Conservation (phyloP, 352 stramenopile genomes). For the Phytopythium oedochilum region DNA sequence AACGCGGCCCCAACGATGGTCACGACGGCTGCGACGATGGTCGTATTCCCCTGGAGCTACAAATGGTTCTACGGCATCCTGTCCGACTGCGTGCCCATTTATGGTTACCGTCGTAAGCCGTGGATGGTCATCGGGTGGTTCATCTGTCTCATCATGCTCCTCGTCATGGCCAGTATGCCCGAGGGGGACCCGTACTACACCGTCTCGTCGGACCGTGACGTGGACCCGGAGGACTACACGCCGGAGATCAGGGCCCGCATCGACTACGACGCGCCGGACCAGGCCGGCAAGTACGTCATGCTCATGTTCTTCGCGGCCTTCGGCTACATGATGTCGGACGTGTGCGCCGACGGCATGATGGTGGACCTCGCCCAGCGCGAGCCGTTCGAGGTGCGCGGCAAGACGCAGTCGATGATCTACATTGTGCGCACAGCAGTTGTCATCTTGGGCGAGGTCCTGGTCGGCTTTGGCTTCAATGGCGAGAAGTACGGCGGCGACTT, state of each 20-base stretch:
- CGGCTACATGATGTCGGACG: conserved; percentile 76
- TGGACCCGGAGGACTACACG: conserved; percentile 17
- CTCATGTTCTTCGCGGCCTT: conserved; percentile 67
- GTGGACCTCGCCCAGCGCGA: conserved; percentile 44
- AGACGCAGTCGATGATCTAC: conserved; percentile 43
- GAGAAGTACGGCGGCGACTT: conserved; percentile 19
- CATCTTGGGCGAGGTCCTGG: conserved; percentile 32
- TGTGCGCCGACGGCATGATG: conserved; percentile 57
- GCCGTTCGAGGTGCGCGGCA: conserved; percentile 28
- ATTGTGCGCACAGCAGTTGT: conserved; percentile 24
- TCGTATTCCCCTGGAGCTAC: conserved; percentile 49
- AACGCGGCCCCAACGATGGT: conserved; percentile 27
- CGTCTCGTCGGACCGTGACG: conserved; percentile 13
- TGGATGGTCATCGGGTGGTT: conserved; percentile 62
- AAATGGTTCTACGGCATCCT: conserved; percentile 66
- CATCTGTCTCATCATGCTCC: conserved; percentile 32
- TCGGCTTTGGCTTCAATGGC: conserved; percentile 21
- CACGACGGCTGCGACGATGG: conserved; percentile 21
- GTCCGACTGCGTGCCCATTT: conserved; percentile 50
- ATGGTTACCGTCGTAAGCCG: conserved; percentile 47
- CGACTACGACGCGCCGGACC: conserved; percentile 23
- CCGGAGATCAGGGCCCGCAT: conserved; percentile 17
- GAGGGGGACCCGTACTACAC: conserved; percentile 44
- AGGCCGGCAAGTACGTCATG: conserved; percentile 53
- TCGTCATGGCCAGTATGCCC: conserved; percentile 36